phyloP scores from a whole-genome alignment of 345 rosid species.

The Dovyalis caffra region DNA sequence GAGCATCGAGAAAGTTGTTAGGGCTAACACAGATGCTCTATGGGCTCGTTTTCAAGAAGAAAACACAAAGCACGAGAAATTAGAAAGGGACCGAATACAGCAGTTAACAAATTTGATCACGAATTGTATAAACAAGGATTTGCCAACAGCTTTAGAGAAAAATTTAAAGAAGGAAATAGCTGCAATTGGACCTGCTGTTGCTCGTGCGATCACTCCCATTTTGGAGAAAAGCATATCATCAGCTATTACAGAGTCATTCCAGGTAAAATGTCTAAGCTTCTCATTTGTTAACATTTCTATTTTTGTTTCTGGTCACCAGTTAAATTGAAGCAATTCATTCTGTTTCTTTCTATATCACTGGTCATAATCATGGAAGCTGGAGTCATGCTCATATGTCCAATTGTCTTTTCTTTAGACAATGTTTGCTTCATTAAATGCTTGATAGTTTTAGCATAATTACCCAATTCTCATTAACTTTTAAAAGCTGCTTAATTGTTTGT shows the following conservation, averaged over 20 bases:
- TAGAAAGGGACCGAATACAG: conserved; percentile 19
- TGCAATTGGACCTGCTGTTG: conserved; percentile 25
- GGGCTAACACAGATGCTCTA: conserved; percentile 27
- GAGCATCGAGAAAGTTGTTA: conserved; percentile 26
- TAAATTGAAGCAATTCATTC: background rate
- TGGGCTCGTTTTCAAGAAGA: conserved; percentile 35
- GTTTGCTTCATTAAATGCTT: conserved; percentile 7
- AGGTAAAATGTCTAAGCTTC: conserved; percentile 14
- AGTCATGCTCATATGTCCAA: background rate
- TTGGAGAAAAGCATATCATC: conserved; percentile 28
- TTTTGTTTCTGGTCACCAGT: background rate
- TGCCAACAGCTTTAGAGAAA: conserved; percentile 25
- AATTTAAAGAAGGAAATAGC: conserved; percentile 30
- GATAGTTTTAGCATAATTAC: background rate
- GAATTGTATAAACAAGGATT: conserved; percentile 26
- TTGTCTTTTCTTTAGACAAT: background rate
- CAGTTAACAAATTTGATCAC: conserved; percentile 22
- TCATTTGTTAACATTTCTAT: background rate
- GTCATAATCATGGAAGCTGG: background rate
- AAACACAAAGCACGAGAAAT: conserved; percentile 23
- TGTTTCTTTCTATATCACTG: background rate
- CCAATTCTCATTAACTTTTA: background rate
- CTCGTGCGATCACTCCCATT: conserved; percentile 20
- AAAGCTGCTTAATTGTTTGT: background rate
- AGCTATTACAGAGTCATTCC: conserved; percentile 36